phyloP scores from a whole-genome alignment of 2,329 filamentous ascomycete species.

The Eutypa lata region DNA sequence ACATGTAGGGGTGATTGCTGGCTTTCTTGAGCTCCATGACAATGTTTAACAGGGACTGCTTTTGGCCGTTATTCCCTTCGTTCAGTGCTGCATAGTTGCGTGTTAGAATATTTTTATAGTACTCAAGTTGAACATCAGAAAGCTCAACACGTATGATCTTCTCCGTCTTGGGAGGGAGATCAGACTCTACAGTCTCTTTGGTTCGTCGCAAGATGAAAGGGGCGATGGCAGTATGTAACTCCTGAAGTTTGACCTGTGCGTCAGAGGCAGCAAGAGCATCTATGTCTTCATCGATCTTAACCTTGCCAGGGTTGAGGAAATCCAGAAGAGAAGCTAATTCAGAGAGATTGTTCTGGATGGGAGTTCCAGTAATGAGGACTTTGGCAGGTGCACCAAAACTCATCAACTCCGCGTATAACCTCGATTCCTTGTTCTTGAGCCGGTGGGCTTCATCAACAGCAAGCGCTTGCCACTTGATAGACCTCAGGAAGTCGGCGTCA shows the following conservation, averaged over 20 bases:
- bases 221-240: slow-evolving; percentile 81
- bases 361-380: slow-evolving; percentile 92
- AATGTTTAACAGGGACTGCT: slow-evolving; percentile 93
- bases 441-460: slow-evolving; percentile 96
- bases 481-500: slow-evolving; percentile 78
- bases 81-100: slow-evolving; percentile 94
- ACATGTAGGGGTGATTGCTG: slow-evolving; percentile 98
- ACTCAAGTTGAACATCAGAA: slow-evolving; percentile 93
- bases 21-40: slow-evolving; percentile 99
- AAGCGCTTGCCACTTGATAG: slow-evolving; percentile 96
- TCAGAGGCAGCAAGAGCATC: slow-evolving; percentile 73
- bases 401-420: slow-evolving; percentile 81
- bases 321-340: slow-evolving; percentile 92
- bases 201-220: slow-evolving; percentile 94
- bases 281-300: slow-evolving; percentile 87
- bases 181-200: slow-evolving; percentile 95
- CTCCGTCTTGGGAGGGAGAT: slow-evolving; percentile 93
- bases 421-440: slow-evolving; percentile 92
- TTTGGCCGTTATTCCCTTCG: slow-evolving; percentile 84
- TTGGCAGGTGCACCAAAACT: slow-evolving; percentile 86
- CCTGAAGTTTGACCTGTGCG: slow-evolving; percentile 81
- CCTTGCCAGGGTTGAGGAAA: slow-evolving; percentile 93
- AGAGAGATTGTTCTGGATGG: slow-evolving; percentile 93
- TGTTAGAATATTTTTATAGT: slow-evolving; percentile 98
- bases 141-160: slow-evolving; percentile 98